Base-by-base conservation (phyloP, 169 alveolate species). In the Plasmodium chabaudi region DNA sequence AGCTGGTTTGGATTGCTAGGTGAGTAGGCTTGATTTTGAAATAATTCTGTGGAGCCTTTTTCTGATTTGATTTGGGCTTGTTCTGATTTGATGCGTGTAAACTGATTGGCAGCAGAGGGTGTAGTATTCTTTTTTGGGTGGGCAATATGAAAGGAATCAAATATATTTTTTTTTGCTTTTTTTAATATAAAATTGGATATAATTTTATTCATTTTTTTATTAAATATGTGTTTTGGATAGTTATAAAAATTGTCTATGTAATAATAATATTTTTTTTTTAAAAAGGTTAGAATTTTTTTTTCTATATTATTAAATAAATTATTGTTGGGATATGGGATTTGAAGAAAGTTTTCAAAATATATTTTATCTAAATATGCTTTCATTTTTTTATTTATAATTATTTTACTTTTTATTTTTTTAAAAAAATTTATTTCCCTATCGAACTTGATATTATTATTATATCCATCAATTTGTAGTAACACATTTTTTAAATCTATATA, bases 401-500 rank as follows among this genome's bases (percentile, higher is more conserved):
- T 51, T 15, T 51, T 51, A 51, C 6, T 51, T 51, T 51, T 51
- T 2, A 51, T 51, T 15, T 51, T 51, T 13, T 12, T 15, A 7
- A 51, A 13, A 51, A 15, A 13, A 0, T 0, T 6, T 15, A 51
- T 51, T 3, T 67, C 49, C 15, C 27, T n/a, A 9, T 61, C 15
- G 49, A 70, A 67, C 15, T 87, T 68, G 17, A 57, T 63, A 17
- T 46, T 46, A 67, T 46, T 61, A 25, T 39, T 27, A 27, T 59
- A 56, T 47, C 69, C 60, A 25, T 69, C 56, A 12, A 59, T 59
- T 21, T 67, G 90, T 12, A 86, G 34, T 56, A 70, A 44, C 56
- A 56, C 89, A 68, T 71, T 70, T 65, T 79, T 65, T 51, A 61
- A 34, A 21, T 87, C 90, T 23, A 94, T 72, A 10, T 70, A 73